A percentile compares a stretch with the other conserved stretches of the same genome.
Evolutionary conservation across 352 stramenopile genomes (phyloP).

Genomic region (Elongisporangium prolatum): DNA sequence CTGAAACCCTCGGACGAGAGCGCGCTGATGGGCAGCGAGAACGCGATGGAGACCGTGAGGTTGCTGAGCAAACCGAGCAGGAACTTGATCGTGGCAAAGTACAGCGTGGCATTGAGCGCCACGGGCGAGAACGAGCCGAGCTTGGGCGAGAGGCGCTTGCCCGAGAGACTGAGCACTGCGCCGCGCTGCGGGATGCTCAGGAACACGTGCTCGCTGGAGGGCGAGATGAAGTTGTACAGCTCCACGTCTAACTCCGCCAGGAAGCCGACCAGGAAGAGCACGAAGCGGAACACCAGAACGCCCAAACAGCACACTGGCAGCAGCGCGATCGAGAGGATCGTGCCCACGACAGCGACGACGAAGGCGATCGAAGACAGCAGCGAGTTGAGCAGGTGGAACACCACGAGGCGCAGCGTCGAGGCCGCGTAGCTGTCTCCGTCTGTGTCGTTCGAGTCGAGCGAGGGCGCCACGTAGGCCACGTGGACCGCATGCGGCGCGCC

Average conservation of each 20-base stretch:
- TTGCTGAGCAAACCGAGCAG: constrained; percentile 41
- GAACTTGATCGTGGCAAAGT: constrained; percentile 65
- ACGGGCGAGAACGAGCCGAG: constrained; percentile 37
- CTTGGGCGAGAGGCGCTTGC: constrained; percentile 45
- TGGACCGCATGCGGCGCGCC: constrained; percentile 7
- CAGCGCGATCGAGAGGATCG: constrained; percentile 29
- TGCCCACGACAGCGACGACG: constrained; percentile 30
- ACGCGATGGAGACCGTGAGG: constrained; percentile 43
- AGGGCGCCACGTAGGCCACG: constrained; percentile 6
- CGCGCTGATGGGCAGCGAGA: constrained; percentile 42
- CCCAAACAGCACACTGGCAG: constrained; percentile 55
- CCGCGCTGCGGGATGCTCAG: constrained; percentile 25
- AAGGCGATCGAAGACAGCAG: constrained; percentile 40
- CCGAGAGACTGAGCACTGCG: constrained; percentile 29
- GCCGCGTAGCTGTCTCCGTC: constrained; percentile 20
- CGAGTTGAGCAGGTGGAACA: constrained; percentile 63
- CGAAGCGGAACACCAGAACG: constrained; percentile 43
- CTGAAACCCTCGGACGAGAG: constrained; percentile 26
- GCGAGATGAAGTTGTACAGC: constrained; percentile 63
- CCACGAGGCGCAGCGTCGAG: constrained; percentile 37
- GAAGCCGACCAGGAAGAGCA: constrained; percentile 44
- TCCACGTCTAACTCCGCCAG: constrained; percentile 53
- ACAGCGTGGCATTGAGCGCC: constrained; percentile 40
- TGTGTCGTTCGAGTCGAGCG: constrained; percentile 11
- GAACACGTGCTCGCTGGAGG: constrained; percentile 44